Evolutionary conservation across 2,329 filamentous ascomycete genomes (phyloP).

Genomic region (Tympanopsis confertula): DNA sequence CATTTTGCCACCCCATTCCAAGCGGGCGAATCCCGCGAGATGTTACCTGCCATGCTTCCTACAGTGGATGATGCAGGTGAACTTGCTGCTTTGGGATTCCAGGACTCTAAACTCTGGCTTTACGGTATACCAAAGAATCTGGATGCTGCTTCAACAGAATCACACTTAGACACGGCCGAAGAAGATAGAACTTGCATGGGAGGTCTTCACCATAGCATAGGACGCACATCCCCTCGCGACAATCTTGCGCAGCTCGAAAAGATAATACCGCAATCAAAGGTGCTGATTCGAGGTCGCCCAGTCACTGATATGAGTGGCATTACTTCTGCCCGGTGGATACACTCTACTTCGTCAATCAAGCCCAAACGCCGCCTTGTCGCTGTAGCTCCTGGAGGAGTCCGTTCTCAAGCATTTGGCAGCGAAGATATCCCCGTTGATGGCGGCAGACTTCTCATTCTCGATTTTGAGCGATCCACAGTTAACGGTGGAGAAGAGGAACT

Average conservation of each 20-base stretch:
- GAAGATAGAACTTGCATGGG: too few relatives aligned
- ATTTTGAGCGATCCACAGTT: neutral
- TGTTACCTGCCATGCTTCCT: neutral
- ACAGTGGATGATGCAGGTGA: neutral
- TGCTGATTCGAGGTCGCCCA: neutral
- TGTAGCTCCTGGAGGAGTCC: neutral
- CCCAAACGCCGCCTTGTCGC: neutral
- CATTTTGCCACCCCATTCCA: neutral
- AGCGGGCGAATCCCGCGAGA: neutral
- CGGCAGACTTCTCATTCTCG: neutral
- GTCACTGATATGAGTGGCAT: neutral
- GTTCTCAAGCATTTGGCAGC: neutral
- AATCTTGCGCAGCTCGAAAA: neutral
- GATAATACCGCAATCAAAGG: neutral
- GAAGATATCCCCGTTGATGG: constrained; percentile 1
- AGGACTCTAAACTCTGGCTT: neutral
- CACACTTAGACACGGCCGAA: too few relatives aligned
- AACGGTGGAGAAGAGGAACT: neutral
- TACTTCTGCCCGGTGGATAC: neutral
- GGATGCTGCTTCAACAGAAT: neutral
- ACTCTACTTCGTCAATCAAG: neutral
- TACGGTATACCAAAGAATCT: neutral
- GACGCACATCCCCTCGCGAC: neutral
- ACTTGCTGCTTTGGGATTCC: neutral
- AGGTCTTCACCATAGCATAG: too few relatives aligned